Evolutionary conservation across 345 rosid species (phyloP), one percentile per base, ranked within the genome.

Genomic region (Brassica incana): DNA sequence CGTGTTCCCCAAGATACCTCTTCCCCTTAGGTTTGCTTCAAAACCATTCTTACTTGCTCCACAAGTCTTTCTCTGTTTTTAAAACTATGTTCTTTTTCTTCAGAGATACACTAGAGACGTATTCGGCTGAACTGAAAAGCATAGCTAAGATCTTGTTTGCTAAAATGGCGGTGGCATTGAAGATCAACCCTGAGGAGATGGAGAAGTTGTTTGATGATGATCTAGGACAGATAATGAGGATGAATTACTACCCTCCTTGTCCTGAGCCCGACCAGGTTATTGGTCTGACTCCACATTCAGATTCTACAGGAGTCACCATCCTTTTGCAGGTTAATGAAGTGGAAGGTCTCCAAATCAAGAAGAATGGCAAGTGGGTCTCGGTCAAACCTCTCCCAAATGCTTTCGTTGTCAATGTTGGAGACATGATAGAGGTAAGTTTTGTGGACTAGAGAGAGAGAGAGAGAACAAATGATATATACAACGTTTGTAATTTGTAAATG

Each of bases 261-360:
- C 92, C 94, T 2, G 87, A 87, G 12, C 77, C 72, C 0, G 77
- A 83, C 6, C 8, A 68, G 27, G 69, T 69, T 32, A 77, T 85
- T 1, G 90, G 92, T 40, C 14, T 86, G 4, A 74, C 75, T 4
- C 75, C 89, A 2, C 92, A 87, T 77, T 88, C 88, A 0, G 90
- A 87, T 52, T 69, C 84, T 11, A 29, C 70, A 0, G 90, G 88
- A 15, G 61, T 90, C 78, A 88, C 90, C 73, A 30, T 88, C 52
- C 82, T 90, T 14, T 76, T 86, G 69, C 88, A 86, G 71, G 68
- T 87, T 18, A 72, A 78, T 67, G 84, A 85, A 2, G 83, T 86
- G 2, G 73, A 85, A 3, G 92, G 91, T n/a, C 92, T 90, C 10
- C 91, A 90, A 65, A 87, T 90, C n/a, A 86, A 81, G 58, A 84